A percentile compares a stretch with the other conserved stretches of the same genome.
phyloP scores from a whole-genome alignment of 2,329 filamentous ascomycete genomes.

The Fusarium sp. region DNA sequence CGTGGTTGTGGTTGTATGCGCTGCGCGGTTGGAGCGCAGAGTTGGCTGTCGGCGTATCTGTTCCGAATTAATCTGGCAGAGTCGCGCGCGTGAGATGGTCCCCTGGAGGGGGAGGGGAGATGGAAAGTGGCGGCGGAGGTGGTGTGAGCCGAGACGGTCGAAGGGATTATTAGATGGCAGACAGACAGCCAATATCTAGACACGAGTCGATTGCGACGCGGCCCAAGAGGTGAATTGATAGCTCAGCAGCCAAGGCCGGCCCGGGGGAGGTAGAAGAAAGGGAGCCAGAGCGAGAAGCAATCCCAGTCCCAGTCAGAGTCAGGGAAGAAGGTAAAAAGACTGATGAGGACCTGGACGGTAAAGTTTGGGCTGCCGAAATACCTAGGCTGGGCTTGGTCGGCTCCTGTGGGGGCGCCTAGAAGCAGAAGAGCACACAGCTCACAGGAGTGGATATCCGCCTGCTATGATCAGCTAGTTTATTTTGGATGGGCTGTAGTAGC shows the following conservation, averaged over 20 bases:
- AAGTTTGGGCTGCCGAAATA: constrained; percentile 45
- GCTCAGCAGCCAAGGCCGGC: constrained; percentile 33
- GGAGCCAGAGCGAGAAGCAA: constrained; percentile 26
- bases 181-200: not conserved
- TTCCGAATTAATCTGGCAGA: constrained; percentile 12
- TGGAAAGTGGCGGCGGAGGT: constrained; percentile 36
- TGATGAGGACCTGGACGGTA: constrained; percentile 43
- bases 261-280: constrained; percentile 23
- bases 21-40: constrained; percentile 23
- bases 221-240: constrained; percentile 24
- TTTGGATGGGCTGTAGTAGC: constrained; percentile 2
- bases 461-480: constrained; percentile 31
- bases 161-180: constrained; percentile 19
- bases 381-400: constrained; percentile 35
- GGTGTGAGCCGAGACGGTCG: constrained; percentile 36
- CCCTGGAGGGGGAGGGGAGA: constrained; percentile 35
- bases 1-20: constrained; percentile 17
- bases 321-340: constrained; percentile 35
- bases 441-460: constrained; percentile 8
- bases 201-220: constrained; percentile 12
- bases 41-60: constrained; percentile 24
- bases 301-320: constrained; percentile 17
- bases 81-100: constrained; percentile 33
- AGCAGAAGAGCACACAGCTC: constrained; percentile 9
- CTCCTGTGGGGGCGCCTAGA: constrained; percentile 28